Conservation (phyloP, 2,329 filamentous ascomycete species). For the Sporothrix luriei region DNA sequence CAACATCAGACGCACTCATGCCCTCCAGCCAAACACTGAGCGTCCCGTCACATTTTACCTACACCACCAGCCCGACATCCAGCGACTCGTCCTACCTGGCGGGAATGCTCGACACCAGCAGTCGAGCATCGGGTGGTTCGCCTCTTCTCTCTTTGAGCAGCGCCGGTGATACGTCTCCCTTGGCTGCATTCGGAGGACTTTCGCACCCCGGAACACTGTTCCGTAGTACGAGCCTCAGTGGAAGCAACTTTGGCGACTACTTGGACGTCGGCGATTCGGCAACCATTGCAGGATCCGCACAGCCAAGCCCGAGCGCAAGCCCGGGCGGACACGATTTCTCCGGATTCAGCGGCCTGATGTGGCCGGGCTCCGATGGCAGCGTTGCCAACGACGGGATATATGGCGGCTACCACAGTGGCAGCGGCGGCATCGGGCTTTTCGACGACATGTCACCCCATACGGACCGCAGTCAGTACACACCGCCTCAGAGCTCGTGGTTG, state of each 20-base stretch:
- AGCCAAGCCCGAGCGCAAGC: constrained; percentile 9
- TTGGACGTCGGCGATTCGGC: not conserved
- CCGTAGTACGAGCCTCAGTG: not conserved
- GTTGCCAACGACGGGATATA: not conserved
- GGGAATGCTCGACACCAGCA: constrained; percentile 3
- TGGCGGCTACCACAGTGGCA: constrained; percentile 7
- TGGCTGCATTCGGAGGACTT: not conserved
- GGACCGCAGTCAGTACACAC: not conserved
- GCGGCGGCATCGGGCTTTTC: not conserved
- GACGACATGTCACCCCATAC: not conserved
- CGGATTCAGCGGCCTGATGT: not conserved
- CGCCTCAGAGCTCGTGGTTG: not conserved
- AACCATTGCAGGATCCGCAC: not conserved
- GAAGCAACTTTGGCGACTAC: constrained; percentile 22
- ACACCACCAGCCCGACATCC: constrained; percentile 16
- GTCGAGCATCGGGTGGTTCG: not conserved
- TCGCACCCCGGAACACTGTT: not conserved
- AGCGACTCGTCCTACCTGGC: constrained; percentile 13
- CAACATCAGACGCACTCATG: not conserved
- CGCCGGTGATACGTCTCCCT: constrained; percentile 1
- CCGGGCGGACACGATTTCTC: not conserved
- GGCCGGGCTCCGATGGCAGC: not conserved
- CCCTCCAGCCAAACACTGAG: not conserved
- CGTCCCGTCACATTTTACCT: not conserved
- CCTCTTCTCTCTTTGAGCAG: not conserved